Conservation (phyloP, 176 grass and related monocot species). For the Triticum urartu region DNA sequence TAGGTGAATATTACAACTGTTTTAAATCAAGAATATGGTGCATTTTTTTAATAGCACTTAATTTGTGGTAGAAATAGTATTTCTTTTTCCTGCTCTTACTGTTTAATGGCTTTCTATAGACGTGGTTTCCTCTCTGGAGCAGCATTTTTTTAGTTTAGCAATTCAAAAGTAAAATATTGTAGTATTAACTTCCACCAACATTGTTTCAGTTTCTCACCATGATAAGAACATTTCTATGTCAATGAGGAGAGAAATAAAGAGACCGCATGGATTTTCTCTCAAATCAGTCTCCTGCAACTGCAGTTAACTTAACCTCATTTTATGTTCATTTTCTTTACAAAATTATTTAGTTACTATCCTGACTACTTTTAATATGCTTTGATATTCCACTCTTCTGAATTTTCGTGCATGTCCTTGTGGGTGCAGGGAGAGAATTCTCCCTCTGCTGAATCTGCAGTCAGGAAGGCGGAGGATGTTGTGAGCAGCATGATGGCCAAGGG, state of each 20-base stretch:
- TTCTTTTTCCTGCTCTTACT: neutral
- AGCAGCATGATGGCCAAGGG: conserved; percentile 98
- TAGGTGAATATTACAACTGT: too few species aligned
- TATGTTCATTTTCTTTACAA: neutral
- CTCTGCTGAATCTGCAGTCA: conserved; percentile 57
- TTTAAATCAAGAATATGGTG: too few species aligned
- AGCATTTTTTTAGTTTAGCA: neutral
- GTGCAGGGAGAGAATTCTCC: conserved; percentile 25
- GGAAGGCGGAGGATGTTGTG: conserved; percentile 93
- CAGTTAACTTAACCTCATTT: neutral
- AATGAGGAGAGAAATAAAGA: neutral
- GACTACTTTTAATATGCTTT: neutral
- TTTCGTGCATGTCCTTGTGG: conserved; percentile 16
- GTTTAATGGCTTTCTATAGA: neutral
- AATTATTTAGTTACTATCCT: neutral
- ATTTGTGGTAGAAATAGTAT: neutral
- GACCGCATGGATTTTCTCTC: neutral
- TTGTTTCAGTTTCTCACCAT: neutral
- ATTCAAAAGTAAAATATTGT: neutral
- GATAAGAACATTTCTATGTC: neutral
- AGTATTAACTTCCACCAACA: neutral
- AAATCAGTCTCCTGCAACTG: neutral
- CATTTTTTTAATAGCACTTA: neutral
- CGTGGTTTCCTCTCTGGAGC: neutral
- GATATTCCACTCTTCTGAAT: conserved; percentile 16